Percentiles rank a stretch among this genome's conserved stretches.
phyloP scores from a whole-genome alignment of 2,329 filamentous ascomycete genomes.

The Zasmidium citrigriseum region DNA sequence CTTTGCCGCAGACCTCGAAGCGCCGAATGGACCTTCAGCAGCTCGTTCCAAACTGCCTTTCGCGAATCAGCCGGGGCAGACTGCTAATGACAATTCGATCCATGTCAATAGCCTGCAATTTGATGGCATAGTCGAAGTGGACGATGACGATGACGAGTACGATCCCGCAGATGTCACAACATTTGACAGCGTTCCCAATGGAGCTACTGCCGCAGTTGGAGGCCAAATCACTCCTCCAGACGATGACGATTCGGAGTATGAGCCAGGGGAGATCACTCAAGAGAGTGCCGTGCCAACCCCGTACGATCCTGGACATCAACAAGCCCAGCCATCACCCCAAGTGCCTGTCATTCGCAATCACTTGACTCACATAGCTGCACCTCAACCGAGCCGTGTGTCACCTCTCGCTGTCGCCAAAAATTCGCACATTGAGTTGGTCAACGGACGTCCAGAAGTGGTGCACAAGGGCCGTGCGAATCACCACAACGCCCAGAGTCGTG shows the following conservation, averaged over 20 bases:
- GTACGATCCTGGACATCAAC: constrained; percentile 15
- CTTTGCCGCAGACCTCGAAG: constrained; percentile 30
- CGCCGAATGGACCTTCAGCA: constrained; percentile 15
- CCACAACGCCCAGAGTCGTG: constrained; percentile 25
- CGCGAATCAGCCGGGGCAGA: constrained; percentile 9
- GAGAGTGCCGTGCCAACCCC: constrained; percentile 24
- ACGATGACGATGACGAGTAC: constrained; percentile 36
- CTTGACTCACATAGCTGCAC: constrained; percentile 63
- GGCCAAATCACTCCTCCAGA: constrained; percentile 23
- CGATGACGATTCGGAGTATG: constrained; percentile 39
- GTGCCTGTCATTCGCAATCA: constrained; percentile 71
- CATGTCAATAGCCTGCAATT: constrained; percentile 8
- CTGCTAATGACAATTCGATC: constrained; percentile 13
- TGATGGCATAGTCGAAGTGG: constrained; percentile 27
- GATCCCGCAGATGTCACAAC: constrained; percentile 32
- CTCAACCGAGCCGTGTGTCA: constrained; percentile 71
- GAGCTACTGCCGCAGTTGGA: constrained; percentile 18
- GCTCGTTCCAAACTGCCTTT: constrained; percentile 2
- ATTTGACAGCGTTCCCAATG: constrained; percentile 25
- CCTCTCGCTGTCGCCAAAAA: constrained; percentile 57
- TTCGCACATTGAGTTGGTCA: constrained; percentile 49
- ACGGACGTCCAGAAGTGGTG: constrained; percentile 36
- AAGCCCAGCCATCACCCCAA: constrained; percentile 41
- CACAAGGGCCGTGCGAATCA: constrained; percentile 25
- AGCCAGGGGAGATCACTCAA: constrained; percentile 37